A percentile compares a stretch with the other conserved stretches of the same genome.
These are phyloP conservation scores for Carpinus viminea DNA, from an alignment of 306 rosid genomes.

Conservation along the genomic window DNA sequence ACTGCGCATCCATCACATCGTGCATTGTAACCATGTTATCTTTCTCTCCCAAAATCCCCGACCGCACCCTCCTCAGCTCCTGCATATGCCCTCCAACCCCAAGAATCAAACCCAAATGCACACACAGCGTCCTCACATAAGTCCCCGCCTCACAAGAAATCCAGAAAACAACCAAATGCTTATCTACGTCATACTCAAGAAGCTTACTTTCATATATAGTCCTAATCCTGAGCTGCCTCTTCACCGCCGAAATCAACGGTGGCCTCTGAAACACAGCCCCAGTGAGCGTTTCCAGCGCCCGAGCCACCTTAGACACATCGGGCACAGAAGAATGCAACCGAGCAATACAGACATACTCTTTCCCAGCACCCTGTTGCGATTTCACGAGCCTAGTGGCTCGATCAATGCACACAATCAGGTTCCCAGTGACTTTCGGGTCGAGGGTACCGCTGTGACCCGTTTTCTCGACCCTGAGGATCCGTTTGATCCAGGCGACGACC, in stretches of 20 bases:
- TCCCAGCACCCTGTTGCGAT: slow-evolving; percentile 86
- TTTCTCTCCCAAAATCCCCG: slow-evolving; percentile 83
- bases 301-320: slow-evolving; percentile 64
- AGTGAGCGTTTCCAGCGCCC: slow-evolving; percentile 76
- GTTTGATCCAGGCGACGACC: slow-evolving; percentile 85
- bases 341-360: slow-evolving; percentile 80
- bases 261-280: slow-evolving; percentile 91
- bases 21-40: slow-evolving; percentile 91
- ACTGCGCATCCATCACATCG: slow-evolving; percentile 89
- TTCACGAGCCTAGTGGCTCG: slow-evolving; percentile 79
- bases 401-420: slow-evolving; percentile 78
- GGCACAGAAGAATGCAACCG: slow-evolving; percentile 72
- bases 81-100: slow-evolving; percentile 93
- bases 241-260: slow-evolving; percentile 78
- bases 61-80: slow-evolving; percentile 81
- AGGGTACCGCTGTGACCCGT: slow-evolving; percentile 89
- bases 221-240: slow-evolving; percentile 84
- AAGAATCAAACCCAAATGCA: slow-evolving; percentile 79
- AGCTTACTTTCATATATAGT: slow-evolving; percentile 89
- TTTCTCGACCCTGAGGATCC: slow-evolving; percentile 73
- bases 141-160: slow-evolving; percentile 83
- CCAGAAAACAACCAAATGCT: slow-evolving; percentile 75
- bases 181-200: slow-evolving; percentile 70
- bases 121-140: slow-evolving; percentile 81
- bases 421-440: slow-evolving; percentile 84